Base-by-base conservation (phyloP, 805 yeast species). In the baker's yeast (Saccharomyces cerevisiae) region DNA sequence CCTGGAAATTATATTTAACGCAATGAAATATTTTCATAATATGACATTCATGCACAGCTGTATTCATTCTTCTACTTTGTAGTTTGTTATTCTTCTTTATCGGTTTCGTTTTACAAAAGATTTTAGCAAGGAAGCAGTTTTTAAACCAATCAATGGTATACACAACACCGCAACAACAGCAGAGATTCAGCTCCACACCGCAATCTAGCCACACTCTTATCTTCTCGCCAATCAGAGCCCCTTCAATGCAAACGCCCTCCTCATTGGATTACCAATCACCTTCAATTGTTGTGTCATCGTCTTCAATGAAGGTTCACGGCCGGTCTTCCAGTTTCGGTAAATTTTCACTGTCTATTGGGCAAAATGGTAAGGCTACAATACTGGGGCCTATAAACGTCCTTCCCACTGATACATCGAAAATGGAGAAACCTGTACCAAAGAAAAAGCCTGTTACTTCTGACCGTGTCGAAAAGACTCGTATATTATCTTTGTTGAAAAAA, bases 321-420 rank as follows among this genome's bases (percentile, higher is more conserved):
- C 17, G 30, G 36, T 11, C 24, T 41, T 31, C 47, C 41, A 41
- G 32, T n/a, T 41, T 63, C 62, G 43, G 43, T 31, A 67, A 62
- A 41, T 59, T 69, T 21, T 60, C 67, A 2, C 55, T 69, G 32
- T 64, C 63, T 28, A 58, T 69, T 27, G 70, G 69, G 14, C 57
- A 64, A 22, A 62, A 68, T 49, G 73, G 73, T n/a, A 69, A 66
- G 47, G 73, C 73, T 6, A 52, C 64, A 4, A 68, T 69, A 50
- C 60, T 61, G 8, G 62, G 61, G 11, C 56, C 64, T 17, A 30
- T 28, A 24, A 52, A 46, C 28, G 50, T 48, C 28, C 29, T 41
- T n/a, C 24, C 48, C 48, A 8, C 27, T 14, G 26, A 53, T 2
- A 17, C 11, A 28, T 41, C 17, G 49, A 29, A 14, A 26, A 51